Evolutionary conservation across 2,329 filamentous ascomycete species (phyloP).

Genomic region (Apiospora sp.): DNA sequence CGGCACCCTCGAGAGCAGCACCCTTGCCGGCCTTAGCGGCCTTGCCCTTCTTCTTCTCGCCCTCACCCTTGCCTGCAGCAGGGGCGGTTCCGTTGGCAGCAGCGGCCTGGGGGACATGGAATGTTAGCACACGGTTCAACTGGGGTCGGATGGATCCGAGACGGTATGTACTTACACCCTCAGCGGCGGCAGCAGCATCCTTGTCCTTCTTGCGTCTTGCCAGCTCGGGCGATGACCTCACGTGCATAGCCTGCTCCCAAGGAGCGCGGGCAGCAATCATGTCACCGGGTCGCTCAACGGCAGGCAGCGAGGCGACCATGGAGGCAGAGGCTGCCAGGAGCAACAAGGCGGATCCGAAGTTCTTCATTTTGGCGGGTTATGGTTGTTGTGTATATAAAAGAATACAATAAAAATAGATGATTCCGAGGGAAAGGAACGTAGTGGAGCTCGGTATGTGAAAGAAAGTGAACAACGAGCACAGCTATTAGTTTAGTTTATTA

Average conservation of each 20-base stretch:
- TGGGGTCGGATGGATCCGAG: background rate
- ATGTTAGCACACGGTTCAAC: background rate
- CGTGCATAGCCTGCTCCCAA: constrained; percentile 8
- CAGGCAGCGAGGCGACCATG: constrained; percentile 26
- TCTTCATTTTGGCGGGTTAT: constrained; percentile 28
- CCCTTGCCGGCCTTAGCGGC: constrained; percentile 17
- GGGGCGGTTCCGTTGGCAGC: constrained; percentile 19
- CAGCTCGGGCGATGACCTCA: constrained; percentile 10
- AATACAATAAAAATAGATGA: background rate
- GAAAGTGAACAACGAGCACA: constrained; percentile 24
- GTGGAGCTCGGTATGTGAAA: constrained; percentile 13
- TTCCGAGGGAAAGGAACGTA: constrained; percentile 1
- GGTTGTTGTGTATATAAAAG: background rate
- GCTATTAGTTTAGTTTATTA: background rate
- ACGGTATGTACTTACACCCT: background rate
- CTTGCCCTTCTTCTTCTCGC: constrained; percentile 23
- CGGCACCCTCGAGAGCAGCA: constrained; percentile 1
- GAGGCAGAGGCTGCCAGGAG: constrained; percentile 29
- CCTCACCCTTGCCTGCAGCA: constrained; percentile 17
- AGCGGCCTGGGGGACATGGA: background rate
- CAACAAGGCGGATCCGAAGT: constrained; percentile 27
- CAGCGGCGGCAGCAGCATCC: background rate
- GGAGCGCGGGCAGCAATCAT: constrained; percentile 23
- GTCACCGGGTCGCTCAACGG: constrained; percentile 11
- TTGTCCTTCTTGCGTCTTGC: constrained; percentile 19